These are phyloP conservation scores for Apiospora arundinis DNA, from an alignment of 2,329 filamentous ascomycete species.

Conservation along the genomic window DNA sequence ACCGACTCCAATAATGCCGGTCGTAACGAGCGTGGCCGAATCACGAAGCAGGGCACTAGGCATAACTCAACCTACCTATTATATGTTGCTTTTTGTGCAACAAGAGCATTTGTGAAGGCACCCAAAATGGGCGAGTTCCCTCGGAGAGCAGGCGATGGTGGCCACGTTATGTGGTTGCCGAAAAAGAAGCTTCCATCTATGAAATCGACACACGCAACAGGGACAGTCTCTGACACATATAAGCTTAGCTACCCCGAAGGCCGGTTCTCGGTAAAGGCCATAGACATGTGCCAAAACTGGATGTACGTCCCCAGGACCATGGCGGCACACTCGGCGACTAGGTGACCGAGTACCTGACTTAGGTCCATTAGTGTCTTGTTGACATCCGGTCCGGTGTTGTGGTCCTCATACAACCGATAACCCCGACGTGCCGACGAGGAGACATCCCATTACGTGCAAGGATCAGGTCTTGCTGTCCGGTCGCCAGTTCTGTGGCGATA, in stretches of 20 bases:
- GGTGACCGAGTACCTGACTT: not conserved
- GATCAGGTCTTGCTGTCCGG: not conserved
- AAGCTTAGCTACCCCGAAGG: not conserved
- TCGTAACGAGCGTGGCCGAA: not conserved
- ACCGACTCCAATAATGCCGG: not conserved
- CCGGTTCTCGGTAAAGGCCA: not conserved
- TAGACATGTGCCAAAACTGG: not conserved
- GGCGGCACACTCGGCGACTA: slow-evolving; percentile 1
- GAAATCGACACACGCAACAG: not conserved
- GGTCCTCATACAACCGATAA: not conserved
- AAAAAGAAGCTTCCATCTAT: not conserved
- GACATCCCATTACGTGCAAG: not conserved
- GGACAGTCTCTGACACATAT: not conserved
- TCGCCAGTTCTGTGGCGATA: not conserved
- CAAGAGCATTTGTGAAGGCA: not conserved
- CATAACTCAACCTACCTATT: not conserved
- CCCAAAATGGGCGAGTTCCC: not conserved
- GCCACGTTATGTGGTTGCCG: not conserved
- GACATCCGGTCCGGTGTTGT: not conserved
- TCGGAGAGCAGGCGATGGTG: not conserved
- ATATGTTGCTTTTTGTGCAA: not conserved
- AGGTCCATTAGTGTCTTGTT: not conserved
- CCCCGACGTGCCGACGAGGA: not conserved
- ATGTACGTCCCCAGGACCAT: slow-evolving; percentile 2
- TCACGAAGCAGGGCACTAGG: not conserved